These are phyloP conservation scores for Asterochloris erici DNA, from an alignment of 139 green algal genomes.

Conservation along the genomic window DNA sequence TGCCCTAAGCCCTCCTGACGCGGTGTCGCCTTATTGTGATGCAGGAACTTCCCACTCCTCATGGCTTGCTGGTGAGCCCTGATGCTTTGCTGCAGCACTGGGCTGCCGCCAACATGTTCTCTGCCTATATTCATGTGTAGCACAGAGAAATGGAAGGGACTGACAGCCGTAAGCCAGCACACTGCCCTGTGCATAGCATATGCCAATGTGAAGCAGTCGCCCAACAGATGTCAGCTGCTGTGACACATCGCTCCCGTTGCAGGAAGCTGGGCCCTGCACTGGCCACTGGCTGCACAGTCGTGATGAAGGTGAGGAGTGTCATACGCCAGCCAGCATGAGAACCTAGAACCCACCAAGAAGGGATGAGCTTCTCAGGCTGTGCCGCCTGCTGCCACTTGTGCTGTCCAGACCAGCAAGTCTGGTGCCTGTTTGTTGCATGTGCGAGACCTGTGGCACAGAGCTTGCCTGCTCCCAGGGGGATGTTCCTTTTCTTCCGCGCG, in stretches of 20 bases:
- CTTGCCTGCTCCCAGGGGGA: no score
- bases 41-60: constrained; percentile 43
- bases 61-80: constrained; percentile 33
- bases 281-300: constrained; percentile 38
- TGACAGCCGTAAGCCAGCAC: no score
- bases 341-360: background rate
- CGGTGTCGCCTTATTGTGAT: background rate
- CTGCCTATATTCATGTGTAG: no score
- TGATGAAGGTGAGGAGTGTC: constrained; percentile 39
- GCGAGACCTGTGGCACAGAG: background rate
- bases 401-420: background rate
- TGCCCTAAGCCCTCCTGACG: background rate
- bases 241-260: no score
- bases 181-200: no score
- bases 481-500: background rate
- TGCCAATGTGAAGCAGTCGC: no score
- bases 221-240: no score
- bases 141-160: no score
- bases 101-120: no score
- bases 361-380: background rate
- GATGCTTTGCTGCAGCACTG: no score
- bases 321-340: background rate
- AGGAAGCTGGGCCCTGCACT: constrained; percentile 61
- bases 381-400: background rate
- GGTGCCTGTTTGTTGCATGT: background rate